Base-by-base conservation (phyloP, 768 basidiomycete species). In the Podaxis sp. region DNA sequence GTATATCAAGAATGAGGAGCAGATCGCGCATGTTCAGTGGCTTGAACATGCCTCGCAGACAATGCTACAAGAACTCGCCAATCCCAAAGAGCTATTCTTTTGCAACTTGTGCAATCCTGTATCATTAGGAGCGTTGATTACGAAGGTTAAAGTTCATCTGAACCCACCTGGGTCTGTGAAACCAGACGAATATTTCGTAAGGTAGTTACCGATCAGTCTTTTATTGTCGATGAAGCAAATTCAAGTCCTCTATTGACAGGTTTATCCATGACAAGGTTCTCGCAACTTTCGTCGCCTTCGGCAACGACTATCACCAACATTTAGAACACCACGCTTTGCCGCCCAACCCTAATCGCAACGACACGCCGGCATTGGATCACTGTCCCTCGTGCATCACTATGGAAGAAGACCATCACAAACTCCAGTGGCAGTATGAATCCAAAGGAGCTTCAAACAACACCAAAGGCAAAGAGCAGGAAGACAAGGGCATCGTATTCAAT, bases 21-120 rank as follows among this genome's bases (percentile, higher is more conserved):
- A 79, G 58, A 72, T 62, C 1, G 82, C 83, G 0, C 92, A 94
- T 71, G 73, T 90, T 10, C 89, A 86, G 37, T 94, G 90, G 90
- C 83, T 89, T 30, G 82, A 89, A 58, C 91, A 93, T 67, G 83
- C 85, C 0, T 82, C 84, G 0, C 80, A 83, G 59, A 88, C 86
- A 0, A 70, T 84, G n/a, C 70, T 91, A 28, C 75, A 80, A 30
- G 86, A 91, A 63, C 72, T 92, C 13, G 82, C 81, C 0, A 74
- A 88, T 60, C 76, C 83, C 0, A 86, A 85, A 59, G 90, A 94
- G 66, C 69, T 94, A 0, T 91, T 88, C 69, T 71, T 89, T 4
- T 80, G 80, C 30, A 73, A 85, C 2, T 68, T 80, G 0, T 93
- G 91, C 64, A 80, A 79, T 50, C 66, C 76, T 10, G 67, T 82